Base-by-base conservation (phyloP, 2,329 filamentous ascomycete species). In the Huntiella bhutanensis region DNA sequence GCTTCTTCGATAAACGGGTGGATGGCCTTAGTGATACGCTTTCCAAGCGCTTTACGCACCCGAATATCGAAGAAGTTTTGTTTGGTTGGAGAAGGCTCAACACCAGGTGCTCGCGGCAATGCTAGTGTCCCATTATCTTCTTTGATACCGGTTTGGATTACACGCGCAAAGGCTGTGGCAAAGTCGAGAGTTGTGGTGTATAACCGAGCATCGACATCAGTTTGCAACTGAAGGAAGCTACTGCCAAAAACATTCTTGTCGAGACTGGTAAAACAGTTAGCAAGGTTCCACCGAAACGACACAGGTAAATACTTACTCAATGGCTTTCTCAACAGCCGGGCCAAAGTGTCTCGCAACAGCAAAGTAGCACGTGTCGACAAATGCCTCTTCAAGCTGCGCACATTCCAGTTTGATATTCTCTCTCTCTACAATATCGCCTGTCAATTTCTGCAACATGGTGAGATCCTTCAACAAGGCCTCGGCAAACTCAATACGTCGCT, bases 341-440 rank as follows among this genome's bases (percentile, higher is more conserved):
- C 71, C 72, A 16, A 98, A 70, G 43, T 92, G 64, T 54, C 77
- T 77, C 47, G 79, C 73, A 11, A 95, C 75, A 1, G 91, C 91
- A 54, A 96, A 95, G 62, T 96, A 98, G 54, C 92, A 80, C 33
- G 75, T 80, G 58, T 96, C 82, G 28, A 96, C 74, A 56, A 94
- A 79, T 50, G 79, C 76, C 53, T 76, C 76, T 55, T 96, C 73
- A 43, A 86, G 67, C 57, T 83, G 75, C 11, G 78, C 77, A 48
- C 83, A 79, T 50, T 84, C 75, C 16, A 93, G 66, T 60, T 93
- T 93, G 53, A 77, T 65, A 41, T 68, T 67, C 60, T 96, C 91
- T 44, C 87, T 75, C 58, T 80, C 67, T 52, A 83, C 83, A 34
- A 91, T 66, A 46, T 77, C 68, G 17, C 78, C 70, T 33, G 82